phyloP scores from a whole-genome alignment of 2,329 filamentous ascomycete genomes.

The Hypoxylon sp. region DNA sequence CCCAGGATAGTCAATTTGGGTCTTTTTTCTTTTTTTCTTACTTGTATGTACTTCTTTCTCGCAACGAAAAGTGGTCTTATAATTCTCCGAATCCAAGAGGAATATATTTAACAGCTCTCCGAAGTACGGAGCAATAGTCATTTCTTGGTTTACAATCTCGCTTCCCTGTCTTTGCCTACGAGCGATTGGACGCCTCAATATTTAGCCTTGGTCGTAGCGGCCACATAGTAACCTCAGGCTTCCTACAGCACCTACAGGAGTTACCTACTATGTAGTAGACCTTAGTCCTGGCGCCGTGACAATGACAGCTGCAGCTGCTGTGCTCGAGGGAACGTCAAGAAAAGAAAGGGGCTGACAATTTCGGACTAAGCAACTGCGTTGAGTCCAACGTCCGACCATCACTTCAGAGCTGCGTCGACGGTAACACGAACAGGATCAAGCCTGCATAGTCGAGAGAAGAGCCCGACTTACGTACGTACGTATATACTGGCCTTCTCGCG shows the following conservation, averaged over 20 bases:
- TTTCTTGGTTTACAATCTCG: not conserved
- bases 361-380: not conserved
- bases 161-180: not conserved
- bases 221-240: not conserved
- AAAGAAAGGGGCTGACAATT: not conserved
- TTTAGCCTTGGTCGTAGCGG: not conserved
- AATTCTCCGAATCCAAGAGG: not conserved
- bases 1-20: conserved; percentile 7
- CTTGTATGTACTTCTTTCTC: too few species aligned
- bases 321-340: not conserved
- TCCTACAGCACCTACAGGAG: too few species aligned
- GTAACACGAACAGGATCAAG: conserved; percentile 26
- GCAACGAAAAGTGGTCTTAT: conserved; percentile 4
- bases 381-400: not conserved
- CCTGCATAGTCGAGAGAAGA: conserved; percentile 9
- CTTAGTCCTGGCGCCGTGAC: not conserved
- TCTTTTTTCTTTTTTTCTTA: conserved; percentile 7
- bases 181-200: not conserved
- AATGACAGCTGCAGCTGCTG: not conserved
- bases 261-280: too few species aligned
- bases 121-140: not conserved
- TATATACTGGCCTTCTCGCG: conserved; percentile 9
- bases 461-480: conserved; percentile 13
- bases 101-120: not conserved
- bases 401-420: not conserved